A percentile compares a stretch with the other conserved stretches of the same genome.
Conservation (phyloP, 2,329 filamentous ascomycete genomes). For the Tolypocladium album region DNA sequence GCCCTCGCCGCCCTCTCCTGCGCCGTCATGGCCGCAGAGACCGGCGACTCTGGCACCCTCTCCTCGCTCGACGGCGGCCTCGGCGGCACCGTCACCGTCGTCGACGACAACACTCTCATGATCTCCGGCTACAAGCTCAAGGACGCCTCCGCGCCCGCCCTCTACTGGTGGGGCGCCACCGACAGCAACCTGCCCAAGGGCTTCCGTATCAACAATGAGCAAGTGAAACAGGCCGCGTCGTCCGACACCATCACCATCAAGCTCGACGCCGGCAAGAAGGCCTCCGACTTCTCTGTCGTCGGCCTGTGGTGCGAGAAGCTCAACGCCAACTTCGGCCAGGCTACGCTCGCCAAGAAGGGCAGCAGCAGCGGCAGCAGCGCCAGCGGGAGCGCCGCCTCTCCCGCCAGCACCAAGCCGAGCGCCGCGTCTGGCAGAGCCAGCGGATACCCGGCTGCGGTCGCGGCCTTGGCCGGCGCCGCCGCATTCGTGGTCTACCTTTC, state of each 20-base stretch:
- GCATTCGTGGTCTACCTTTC: neutral
- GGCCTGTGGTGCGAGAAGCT: slow-evolving; percentile 14
- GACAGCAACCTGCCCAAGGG: slow-evolving; percentile 8
- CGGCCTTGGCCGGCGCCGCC: neutral
- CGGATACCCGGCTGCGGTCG: neutral
- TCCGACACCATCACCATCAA: slow-evolving; percentile 9
- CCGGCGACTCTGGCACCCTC: slow-evolving; percentile 9
- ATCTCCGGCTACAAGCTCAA: slow-evolving; percentile 12
- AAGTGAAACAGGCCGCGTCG: slow-evolving; percentile 7
- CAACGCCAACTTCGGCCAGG: slow-evolving; percentile 12
- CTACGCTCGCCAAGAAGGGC: slow-evolving; percentile 3
- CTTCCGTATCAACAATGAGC: slow-evolving; percentile 15
- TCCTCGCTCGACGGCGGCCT: slow-evolving; percentile 13
- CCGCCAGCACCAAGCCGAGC: neutral
- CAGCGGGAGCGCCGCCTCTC: neutral
- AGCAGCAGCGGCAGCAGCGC: neutral
- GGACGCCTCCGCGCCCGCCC: slow-evolving; percentile 13
- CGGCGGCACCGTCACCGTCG: slow-evolving; percentile 11
- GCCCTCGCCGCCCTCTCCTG: slow-evolving; percentile 1
- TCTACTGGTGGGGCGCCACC: slow-evolving; percentile 17
- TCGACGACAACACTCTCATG: slow-evolving; percentile 9
- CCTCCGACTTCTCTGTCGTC: slow-evolving; percentile 10
- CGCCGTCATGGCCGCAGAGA: slow-evolving; percentile 6
- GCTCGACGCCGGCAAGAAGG: slow-evolving; percentile 13
- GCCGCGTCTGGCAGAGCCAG: neutral